Evolutionary conservation across 768 basidiomycete genomes (phyloP), one percentile per base, ranked within the genome.

Genomic region (Stropharia rugosoannulata): DNA sequence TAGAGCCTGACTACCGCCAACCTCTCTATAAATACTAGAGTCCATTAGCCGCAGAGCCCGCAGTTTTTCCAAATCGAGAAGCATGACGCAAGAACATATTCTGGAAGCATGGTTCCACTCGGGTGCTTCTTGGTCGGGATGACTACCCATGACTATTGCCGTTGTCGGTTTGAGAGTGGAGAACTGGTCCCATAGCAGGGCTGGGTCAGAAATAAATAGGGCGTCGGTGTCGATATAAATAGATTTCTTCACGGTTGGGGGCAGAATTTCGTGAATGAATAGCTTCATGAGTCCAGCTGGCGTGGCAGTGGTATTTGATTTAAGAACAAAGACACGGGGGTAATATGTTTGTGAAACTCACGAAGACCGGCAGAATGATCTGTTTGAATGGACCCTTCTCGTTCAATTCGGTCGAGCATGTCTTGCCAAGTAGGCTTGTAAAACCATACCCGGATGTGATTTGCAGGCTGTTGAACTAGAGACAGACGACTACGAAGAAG

Each of bases 221-320:
- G 80, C 78, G 61, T 82, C 80, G 7, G 79, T 80, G 65, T 82
- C 80, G 51, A 82, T 63, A 60, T 72, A 82, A 54, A 81, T 80
- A n/a, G 73, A 73, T 62, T 71, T 77, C 54, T 70, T 68, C 45
- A 80, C 73, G 27, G 66, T 63, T 5, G 68, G 56, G 4, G 80
- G 79, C 44, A 81, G 63, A 12, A 81, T 72, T 62, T 82, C 79
- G 58, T 81, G 80, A 42, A 81, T 70, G 64, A 82, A 80, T 16
- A 82, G 68, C 60, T 82, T 81, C 76, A 80, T 78, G 40, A 81
- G 72, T 1, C 80, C 80, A 49, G 76, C 79, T 80, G 47, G 11
- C 51, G 29, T 11, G 40, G 38, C 10, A 42, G 27, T 46, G 22
- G 36, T 48, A 37, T 16, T 19, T 18, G 45, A 27, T 16, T 11